Percentiles rank a stretch among this genome's conserved stretches.
These are phyloP conservation scores for Phaeotremella skinneri DNA, from an alignment of 768 basidiomycete genomes.

Conservation along the genomic window DNA sequence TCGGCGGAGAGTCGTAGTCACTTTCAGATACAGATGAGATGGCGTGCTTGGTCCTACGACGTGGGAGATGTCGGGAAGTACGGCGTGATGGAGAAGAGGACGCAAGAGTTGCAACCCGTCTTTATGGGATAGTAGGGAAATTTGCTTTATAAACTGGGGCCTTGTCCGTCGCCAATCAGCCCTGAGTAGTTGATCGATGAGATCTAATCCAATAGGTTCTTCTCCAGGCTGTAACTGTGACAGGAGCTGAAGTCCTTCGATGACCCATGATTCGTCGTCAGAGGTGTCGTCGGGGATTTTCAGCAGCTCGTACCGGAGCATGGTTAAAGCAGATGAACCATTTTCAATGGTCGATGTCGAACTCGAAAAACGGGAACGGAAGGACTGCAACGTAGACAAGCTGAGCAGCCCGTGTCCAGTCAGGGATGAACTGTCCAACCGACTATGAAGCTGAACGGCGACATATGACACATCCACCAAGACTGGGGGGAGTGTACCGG, in stretches of 20 bases:
- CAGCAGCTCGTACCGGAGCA: not conserved
- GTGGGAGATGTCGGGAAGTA: conserved; percentile 36
- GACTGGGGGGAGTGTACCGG: not conserved
- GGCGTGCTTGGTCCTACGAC: conserved; percentile 35
- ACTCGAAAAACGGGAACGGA: too few species aligned
- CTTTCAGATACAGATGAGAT: conserved; percentile 51
- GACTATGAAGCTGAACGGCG: too few species aligned
- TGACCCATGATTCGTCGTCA: not conserved
- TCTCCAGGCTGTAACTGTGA: conserved; percentile 64
- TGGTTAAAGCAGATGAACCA: not conserved
- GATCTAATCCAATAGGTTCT: conserved; percentile 60
- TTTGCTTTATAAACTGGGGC: not conserved
- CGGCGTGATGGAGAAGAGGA: conserved; percentile 47
- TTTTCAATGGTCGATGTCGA: too few species aligned
- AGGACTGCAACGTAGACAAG: too few species aligned
- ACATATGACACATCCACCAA: too few species aligned
- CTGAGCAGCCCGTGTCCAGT: too few species aligned
- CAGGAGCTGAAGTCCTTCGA: not conserved
- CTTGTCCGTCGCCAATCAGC: conserved; percentile 8
- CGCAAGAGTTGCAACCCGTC: conserved; percentile 48
- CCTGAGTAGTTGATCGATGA: conserved; percentile 40
- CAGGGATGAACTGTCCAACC: too few species aligned
- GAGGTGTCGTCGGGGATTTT: not conserved
- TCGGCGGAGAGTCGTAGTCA: conserved; percentile 59
- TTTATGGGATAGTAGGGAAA: conserved; percentile 24